phyloP scores from a whole-genome alignment of 805 yeast genomes.

The Lachancea kluyveri region DNA sequence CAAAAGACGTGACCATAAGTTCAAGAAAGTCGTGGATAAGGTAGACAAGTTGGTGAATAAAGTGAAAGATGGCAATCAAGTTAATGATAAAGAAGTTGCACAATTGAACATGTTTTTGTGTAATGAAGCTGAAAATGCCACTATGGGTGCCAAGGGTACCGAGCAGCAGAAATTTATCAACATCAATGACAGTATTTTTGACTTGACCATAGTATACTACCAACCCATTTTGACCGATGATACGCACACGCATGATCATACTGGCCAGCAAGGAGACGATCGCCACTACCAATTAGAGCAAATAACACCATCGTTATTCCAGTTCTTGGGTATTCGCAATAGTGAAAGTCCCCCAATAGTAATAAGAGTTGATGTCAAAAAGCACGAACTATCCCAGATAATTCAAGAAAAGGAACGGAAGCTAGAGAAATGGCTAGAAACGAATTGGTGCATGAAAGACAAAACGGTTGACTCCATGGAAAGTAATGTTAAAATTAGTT shows the following conservation, averaged over 20 bases:
- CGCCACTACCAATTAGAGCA: constrained; percentile 24
- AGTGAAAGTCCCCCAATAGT: constrained; percentile 26
- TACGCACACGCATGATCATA: constrained; percentile 17
- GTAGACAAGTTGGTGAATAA: constrained; percentile 9
- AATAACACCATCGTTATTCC: constrained; percentile 28
- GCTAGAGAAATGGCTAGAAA: constrained; percentile 72
- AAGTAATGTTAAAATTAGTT: constrained; percentile 24
- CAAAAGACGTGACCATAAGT: constrained; percentile 15
- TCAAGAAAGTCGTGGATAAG: constrained; percentile 25
- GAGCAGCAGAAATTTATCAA: constrained; percentile 3
- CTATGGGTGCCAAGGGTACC: not conserved
- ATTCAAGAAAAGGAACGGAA: constrained; percentile 48
- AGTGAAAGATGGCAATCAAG: constrained; percentile 5
- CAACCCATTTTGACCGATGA: constrained; percentile 20
- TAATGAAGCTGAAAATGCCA: not conserved
- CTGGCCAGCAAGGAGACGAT: constrained; percentile 2
- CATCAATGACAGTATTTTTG: constrained; percentile 21
- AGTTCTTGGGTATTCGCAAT: constrained; percentile 13
- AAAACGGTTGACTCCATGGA: constrained; percentile 37
- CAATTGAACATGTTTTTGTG: constrained; percentile 12
- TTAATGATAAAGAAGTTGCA: constrained; percentile 6
- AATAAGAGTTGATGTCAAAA: constrained; percentile 41
- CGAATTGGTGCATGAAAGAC: constrained; percentile 68
- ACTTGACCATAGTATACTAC: constrained; percentile 35
- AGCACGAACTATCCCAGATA: constrained; percentile 38